These are phyloP conservation scores for Mycosarcoma maydis DNA, from an alignment of 1,284 basidiomycete genomes.

Conservation along the genomic window DNA sequence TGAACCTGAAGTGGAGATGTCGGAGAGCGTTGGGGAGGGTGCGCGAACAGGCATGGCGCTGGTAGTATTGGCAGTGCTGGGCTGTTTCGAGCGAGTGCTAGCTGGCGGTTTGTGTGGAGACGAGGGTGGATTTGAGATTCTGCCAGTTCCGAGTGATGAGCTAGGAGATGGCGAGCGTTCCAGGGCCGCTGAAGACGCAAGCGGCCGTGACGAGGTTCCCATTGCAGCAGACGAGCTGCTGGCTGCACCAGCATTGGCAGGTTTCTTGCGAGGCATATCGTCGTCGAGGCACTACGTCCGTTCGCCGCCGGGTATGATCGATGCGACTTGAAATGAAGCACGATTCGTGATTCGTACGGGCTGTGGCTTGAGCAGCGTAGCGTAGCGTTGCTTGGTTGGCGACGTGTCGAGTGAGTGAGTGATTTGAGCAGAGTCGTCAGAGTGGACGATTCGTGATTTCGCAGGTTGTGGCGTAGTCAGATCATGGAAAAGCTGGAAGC, in stretches of 20 bases:
- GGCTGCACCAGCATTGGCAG: conserved; percentile 6
- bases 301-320: too few relatives aligned
- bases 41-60: conserved; percentile 19
- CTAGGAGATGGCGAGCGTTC: conserved; percentile 38
- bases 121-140: conserved; percentile 32
- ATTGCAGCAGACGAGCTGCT: conserved; percentile 13
- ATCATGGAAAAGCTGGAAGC: conserved; percentile 5
- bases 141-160: conserved; percentile 19
- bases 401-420: too few relatives aligned
- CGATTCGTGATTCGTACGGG: too few relatives aligned
- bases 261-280: conserved; percentile 37
- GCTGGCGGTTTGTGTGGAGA: conserved; percentile 39
- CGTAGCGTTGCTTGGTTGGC: too few relatives aligned
- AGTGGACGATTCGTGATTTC: too few relatives aligned
- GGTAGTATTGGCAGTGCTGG: not conserved
- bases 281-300: too few relatives aligned
- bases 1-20: conserved; percentile 58
- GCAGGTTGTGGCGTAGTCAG: not conserved
- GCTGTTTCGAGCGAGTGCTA: conserved; percentile 1
- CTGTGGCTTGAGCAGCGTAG: not conserved
- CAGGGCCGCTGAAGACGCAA: conserved; percentile 7
- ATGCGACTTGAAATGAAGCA: too few relatives aligned
- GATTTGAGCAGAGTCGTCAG: too few relatives aligned
- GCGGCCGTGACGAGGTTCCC: conserved; percentile 20
- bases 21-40: conserved; percentile 35